Evolutionary conservation across 192 early-diverging fungal genomes (phyloP).

Genomic region (Jimgerdemannia lactiflua): DNA sequence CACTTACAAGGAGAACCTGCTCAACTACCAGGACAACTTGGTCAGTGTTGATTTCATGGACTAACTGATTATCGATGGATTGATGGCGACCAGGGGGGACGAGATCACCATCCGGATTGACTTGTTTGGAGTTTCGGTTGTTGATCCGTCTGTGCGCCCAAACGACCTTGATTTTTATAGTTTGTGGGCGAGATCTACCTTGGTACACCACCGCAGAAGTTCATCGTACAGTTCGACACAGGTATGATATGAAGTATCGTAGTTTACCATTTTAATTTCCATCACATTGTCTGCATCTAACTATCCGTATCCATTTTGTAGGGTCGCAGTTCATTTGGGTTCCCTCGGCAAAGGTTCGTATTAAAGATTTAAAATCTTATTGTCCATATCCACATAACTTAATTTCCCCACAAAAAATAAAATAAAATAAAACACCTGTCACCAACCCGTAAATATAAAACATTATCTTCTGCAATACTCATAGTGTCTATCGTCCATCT

Average conservation of each 20-base stretch:
- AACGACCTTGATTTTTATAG: background rate
- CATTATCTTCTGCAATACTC: background rate
- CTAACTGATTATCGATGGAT: background rate
- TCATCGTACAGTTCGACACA: background rate
- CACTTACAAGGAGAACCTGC: background rate
- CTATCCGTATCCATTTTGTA: background rate
- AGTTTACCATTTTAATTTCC: background rate
- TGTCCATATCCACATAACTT: no score
- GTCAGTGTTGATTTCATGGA: background rate
- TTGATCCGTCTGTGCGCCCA: background rate
- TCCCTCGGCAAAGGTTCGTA: background rate
- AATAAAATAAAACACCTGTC: no score
- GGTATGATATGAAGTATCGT: background rate
- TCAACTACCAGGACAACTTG: background rate
- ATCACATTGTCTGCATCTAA: background rate
- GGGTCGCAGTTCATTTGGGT: background rate
- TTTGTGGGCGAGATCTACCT: background rate
- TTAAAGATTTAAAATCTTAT: background rate
- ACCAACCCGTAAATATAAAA: background rate
- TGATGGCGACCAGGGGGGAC: no score
- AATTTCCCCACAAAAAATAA: no score
- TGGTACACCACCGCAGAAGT: background rate
- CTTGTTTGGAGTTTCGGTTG: background rate
- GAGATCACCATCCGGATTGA: background rate
- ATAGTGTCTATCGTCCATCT: background rate